Evolutionary conservation across 257 asterid genomes (phyloP).

Genomic region (Penstemon newberryi): DNA sequence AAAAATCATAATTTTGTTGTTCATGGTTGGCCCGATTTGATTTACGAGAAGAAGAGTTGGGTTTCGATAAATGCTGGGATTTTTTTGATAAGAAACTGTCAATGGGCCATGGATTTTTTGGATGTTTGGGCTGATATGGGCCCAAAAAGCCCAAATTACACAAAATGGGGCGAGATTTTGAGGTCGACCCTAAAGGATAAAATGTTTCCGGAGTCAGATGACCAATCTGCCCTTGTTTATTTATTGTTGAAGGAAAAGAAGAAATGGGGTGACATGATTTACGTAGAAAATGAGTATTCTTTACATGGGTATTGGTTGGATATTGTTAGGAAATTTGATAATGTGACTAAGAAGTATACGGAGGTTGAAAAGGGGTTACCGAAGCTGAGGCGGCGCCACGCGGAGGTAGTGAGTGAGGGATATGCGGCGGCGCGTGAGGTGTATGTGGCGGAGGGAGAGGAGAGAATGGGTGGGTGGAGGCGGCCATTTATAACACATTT

Average conservation of each 20-base stretch:
- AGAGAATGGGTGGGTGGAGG: slow-evolving; percentile 37
- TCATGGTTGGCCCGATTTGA: slow-evolving; percentile 72
- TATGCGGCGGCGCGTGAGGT: slow-evolving; percentile 42
- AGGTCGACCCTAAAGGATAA: slow-evolving; percentile 60
- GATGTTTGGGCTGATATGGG: slow-evolving; percentile 82
- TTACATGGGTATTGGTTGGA: slow-evolving; percentile 78
- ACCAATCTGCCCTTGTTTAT: slow-evolving; percentile 75
- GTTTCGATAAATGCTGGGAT: slow-evolving; percentile 71
- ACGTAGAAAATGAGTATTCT: slow-evolving; percentile 64
- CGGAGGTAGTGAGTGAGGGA: slow-evolving; percentile 55
- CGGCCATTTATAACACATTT: slow-evolving; percentile 86
- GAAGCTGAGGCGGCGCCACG: slow-evolving; percentile 57
- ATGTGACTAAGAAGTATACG: slow-evolving; percentile 32
- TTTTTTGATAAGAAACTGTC: slow-evolving; percentile 68
- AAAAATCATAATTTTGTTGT: slow-evolving; percentile 54
- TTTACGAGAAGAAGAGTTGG: slow-evolving; percentile 72
- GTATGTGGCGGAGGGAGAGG: slow-evolving; percentile 33
- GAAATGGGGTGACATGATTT: slow-evolving; percentile 67
- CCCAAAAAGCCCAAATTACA: slow-evolving; percentile 59
- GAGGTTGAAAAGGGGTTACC: slow-evolving; percentile 31
- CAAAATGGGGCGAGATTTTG: slow-evolving; percentile 52
- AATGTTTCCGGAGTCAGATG: slow-evolving; percentile 59
- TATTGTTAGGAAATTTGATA: slow-evolving; percentile 47
- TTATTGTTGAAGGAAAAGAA: slow-evolving; percentile 48
- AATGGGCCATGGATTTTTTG: slow-evolving; percentile 80